Percentiles rank a stretch among this genome's conserved stretches.
These are phyloP conservation scores for Lodderomyces theae DNA, from an alignment of 1,139 yeast genomes.

Conservation along the genomic window DNA sequence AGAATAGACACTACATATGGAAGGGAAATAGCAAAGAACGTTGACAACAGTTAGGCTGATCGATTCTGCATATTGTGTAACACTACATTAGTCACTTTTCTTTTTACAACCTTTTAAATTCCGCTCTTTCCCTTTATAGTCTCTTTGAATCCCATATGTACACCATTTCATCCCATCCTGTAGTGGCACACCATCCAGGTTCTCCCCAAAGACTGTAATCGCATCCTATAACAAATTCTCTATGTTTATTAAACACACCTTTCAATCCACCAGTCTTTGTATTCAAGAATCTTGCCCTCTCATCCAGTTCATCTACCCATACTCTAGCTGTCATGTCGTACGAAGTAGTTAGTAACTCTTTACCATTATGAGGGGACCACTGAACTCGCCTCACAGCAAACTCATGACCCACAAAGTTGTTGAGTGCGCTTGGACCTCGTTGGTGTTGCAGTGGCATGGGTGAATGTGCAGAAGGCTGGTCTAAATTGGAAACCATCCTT, in stretches of 20 bases:
- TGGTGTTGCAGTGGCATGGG: constrained; percentile 45
- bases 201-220: constrained; percentile 97
- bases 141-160: constrained; percentile 79
- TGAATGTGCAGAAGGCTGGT: constrained; percentile 34
- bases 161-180: constrained; percentile 97
- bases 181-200: constrained; percentile 92
- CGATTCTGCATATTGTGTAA: neutral
- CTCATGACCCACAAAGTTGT: constrained; percentile 83
- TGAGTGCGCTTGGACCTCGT: constrained; percentile 66
- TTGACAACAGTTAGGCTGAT: too few species aligned
- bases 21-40: too few species aligned
- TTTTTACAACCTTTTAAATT: neutral
- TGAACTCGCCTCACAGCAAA: constrained; percentile 78
- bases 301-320: constrained; percentile 73
- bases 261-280: constrained; percentile 40
- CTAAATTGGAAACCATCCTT: constrained; percentile 57
- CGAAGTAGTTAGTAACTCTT: constrained; percentile 69
- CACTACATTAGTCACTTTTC: too few species aligned
- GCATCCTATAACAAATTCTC: constrained; percentile 90
- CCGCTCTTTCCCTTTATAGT: constrained; percentile 12
- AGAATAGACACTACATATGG: too few species aligned
- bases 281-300: constrained; percentile 46
- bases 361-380: constrained; percentile 88
- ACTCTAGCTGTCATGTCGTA: constrained; percentile 91
- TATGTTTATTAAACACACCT: constrained; percentile 66